Evolutionary conservation across 108 stramenopile species (phyloP).

Genomic region (Seminavis robusta): DNA sequence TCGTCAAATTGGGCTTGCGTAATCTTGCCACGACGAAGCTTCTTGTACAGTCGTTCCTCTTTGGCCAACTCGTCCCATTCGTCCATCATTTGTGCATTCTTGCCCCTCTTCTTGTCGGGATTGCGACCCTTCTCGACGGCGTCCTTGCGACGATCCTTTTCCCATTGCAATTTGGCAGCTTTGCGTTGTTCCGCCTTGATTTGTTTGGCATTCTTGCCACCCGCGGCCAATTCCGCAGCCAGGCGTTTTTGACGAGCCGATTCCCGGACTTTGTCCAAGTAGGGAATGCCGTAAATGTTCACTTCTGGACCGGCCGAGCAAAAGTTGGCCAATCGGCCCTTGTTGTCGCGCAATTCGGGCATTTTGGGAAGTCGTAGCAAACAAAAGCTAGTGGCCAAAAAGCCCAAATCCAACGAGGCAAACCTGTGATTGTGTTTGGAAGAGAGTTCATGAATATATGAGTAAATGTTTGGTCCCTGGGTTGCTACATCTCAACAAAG

Average conservation of each 20-base stretch:
- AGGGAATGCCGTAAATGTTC: slow-evolving; percentile 79
- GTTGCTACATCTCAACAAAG: slow-evolving; percentile 43
- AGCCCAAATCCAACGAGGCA: slow-evolving; percentile 86
- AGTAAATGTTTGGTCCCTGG: slow-evolving; percentile 61
- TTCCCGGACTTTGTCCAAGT: slow-evolving; percentile 88
- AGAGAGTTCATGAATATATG: background rate
- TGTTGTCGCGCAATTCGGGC: slow-evolving; percentile 87
- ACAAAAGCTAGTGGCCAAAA: slow-evolving; percentile 86
- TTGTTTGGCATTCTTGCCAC: slow-evolving; percentile 89
- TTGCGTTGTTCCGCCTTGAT: slow-evolving; percentile 84
- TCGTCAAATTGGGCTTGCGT: slow-evolving; percentile 78
- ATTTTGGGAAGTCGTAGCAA: slow-evolving; percentile 96
- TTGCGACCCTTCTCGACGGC: slow-evolving; percentile 85
- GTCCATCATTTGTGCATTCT: slow-evolving; percentile 81
- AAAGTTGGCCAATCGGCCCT: slow-evolving; percentile 60
- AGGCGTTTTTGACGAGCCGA: slow-evolving; percentile 88
- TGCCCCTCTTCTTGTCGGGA: slow-evolving; percentile 87
- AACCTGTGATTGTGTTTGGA: slow-evolving; percentile 58
- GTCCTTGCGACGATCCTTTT: slow-evolving; percentile 50
- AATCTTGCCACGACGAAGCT: slow-evolving; percentile 80
- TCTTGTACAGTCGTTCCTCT: slow-evolving; percentile 93
- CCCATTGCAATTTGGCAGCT: slow-evolving; percentile 58
- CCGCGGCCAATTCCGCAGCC: slow-evolving; percentile 74
- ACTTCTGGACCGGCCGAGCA: slow-evolving; percentile 71
- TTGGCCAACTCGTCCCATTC: slow-evolving; percentile 99